Conservation (phyloP, 2,329 filamentous ascomycete genomes). For the Plenodomus lindquistii region DNA sequence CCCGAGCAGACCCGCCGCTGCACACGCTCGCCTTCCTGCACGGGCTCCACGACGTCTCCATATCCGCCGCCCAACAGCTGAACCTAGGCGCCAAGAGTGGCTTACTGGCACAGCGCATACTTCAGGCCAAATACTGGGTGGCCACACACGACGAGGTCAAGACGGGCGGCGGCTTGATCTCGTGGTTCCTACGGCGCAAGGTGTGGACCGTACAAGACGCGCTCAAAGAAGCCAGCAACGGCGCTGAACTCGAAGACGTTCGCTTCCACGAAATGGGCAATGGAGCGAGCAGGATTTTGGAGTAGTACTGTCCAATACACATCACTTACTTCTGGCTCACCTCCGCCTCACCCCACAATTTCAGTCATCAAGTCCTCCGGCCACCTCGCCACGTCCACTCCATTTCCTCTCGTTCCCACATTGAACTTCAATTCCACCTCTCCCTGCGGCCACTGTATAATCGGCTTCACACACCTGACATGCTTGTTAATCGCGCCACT, state of each 20-base stretch:
- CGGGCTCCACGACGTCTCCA: constrained; percentile 65
- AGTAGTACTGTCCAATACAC: too few relatives aligned
- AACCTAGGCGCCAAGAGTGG: constrained; percentile 68
- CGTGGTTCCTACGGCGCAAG: constrained; percentile 52
- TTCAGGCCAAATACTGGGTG: constrained; percentile 65
- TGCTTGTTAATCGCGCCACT: constrained; percentile 45
- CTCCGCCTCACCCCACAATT: constrained; percentile 32
- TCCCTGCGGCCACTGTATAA: constrained; percentile 44
- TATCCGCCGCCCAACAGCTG: constrained; percentile 57
- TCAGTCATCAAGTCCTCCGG: constrained; percentile 51
- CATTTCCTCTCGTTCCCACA: constrained; percentile 56
- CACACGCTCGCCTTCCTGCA: constrained; percentile 64
- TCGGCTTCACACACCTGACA: constrained; percentile 50
- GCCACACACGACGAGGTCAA: constrained; percentile 69
- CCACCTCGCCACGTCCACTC: constrained; percentile 54
- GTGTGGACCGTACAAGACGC: constrained; percentile 53
- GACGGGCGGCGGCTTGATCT: constrained; percentile 60
- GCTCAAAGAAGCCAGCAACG: constrained; percentile 51
- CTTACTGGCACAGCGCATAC: constrained; percentile 57
- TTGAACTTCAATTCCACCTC: constrained; percentile 49
- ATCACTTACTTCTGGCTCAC: too few relatives aligned
- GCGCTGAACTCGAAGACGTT: constrained; percentile 51
- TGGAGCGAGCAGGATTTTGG: constrained; percentile 59
- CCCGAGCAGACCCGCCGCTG: constrained; percentile 51
- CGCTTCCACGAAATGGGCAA: constrained; percentile 59